Evolutionary conservation across 1,284 basidiomycete genomes (phyloP), one percentile per base, ranked within the genome.

Genomic region (Kalmanozyma brasiliensis): DNA sequence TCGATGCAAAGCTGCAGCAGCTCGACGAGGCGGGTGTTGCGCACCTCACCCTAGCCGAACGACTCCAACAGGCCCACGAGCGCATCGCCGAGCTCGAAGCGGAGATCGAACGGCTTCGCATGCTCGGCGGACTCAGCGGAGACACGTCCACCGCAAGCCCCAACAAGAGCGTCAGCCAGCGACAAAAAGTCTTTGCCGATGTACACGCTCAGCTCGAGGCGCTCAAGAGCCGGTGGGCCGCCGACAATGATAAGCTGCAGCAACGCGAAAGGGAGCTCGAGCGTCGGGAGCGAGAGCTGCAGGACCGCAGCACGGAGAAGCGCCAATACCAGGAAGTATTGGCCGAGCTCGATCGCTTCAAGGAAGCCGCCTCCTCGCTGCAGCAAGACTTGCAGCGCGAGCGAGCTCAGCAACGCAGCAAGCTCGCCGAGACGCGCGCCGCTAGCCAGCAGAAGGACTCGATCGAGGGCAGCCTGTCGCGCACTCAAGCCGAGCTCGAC

Each of bases 1-100:
- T 75, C 43, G 75, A 77, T 32, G 68, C 64, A 20, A 76, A 76
- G 52, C 51, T 77, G 32, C 58, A 62, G 11, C 61, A 74, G 45
- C 59, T 76, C 13, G 69, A 72, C 36, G 38, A 49, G 13, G 69
- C 70, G 13, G 69, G 69, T 17, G 55, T 74, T 8, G 60, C 63
- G 2, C 67, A 71, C 17, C 60, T 74, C 32, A 71, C 67, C 6
- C 35, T 71, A n/a, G 58, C 64, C 22, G 56, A 71, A 22, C 37
- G 62, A 14, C 61, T 74, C 2, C 36, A 57, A 16, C 60, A 60
- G n/a, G 72, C 72, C 5, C 52, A 62, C 23, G 33, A 58, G 14
- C 52, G 68, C 23, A 74, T 71, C 46, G 64, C 52, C 9, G 63
- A 63, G 38, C 64, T 74, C 42, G 64, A 74, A 43, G 68, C 60